phyloP scores from a whole-genome alignment of 345 rosid species.

The Bruguiera gymnorhiza region DNA sequence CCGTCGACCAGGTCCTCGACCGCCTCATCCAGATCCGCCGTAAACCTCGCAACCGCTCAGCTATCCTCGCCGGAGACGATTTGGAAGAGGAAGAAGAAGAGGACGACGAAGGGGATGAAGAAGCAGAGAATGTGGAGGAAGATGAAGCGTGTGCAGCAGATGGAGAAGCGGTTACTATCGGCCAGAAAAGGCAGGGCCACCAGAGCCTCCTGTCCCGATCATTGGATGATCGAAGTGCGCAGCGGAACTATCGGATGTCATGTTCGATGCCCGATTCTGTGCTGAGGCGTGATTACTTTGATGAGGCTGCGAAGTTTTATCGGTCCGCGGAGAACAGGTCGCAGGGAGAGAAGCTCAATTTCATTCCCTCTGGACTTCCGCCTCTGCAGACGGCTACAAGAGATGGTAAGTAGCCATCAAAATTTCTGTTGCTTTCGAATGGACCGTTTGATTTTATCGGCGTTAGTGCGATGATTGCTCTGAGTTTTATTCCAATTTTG shows the following conservation, averaged over 20 bases:
- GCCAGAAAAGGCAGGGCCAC: conserved; percentile 4
- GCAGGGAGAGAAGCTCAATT: conserved; percentile 32
- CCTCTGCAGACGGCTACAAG: conserved; percentile 33
- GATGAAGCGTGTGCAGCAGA: conserved; percentile 15
- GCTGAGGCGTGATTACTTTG: conserved; percentile 39
- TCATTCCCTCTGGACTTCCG: conserved; percentile 41
- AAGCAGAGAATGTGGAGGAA: not conserved
- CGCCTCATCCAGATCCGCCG: conserved; percentile 40
- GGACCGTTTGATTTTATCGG: too few relatives aligned
- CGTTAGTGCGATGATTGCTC: too few relatives aligned
- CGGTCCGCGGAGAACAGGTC: conserved; percentile 21
- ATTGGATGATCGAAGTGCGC: conserved; percentile 23
- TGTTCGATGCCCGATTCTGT: conserved; percentile 43
- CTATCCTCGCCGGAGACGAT: not conserved
- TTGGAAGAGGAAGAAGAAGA: conserved; percentile 10
- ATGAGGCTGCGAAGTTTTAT: conserved; percentile 14
- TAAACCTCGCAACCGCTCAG: not conserved
- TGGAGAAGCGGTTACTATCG: conserved; percentile 12
- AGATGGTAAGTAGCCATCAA: conserved; percentile 16
- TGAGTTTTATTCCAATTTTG: too few relatives aligned
- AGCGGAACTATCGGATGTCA: conserved; percentile 29
- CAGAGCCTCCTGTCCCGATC: conserved; percentile 20
- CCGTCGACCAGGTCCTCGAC: conserved; percentile 49
- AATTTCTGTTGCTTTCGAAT: too few relatives aligned
- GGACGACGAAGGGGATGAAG: conserved; percentile 6